phyloP scores from a whole-genome alignment of 176 grass and related monocot species.

The Miscanthus lutarioriparius region DNA sequence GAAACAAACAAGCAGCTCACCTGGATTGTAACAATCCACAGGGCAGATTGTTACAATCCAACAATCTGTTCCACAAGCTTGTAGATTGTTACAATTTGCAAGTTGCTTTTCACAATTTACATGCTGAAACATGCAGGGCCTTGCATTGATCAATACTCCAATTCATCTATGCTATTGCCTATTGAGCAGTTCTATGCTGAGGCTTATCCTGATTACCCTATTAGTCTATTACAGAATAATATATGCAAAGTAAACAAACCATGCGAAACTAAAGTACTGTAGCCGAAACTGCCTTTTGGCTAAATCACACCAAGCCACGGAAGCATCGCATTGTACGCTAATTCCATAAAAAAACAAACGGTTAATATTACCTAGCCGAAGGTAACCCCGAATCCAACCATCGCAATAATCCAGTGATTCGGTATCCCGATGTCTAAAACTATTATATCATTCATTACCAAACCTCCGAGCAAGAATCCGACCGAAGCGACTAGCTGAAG shows the following conservation, averaged over 20 bases:
- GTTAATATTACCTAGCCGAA: neutral
- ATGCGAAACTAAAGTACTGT: neutral
- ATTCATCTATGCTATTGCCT: neutral
- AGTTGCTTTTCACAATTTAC: neutral
- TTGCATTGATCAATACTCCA: neutral
- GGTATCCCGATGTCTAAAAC: neutral
- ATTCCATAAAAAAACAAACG: too few species aligned
- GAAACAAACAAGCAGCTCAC: neutral
- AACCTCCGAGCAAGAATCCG: neutral
- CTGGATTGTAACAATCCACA: neutral
- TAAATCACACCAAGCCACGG: conserved; percentile 10
- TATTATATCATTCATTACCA: neutral
- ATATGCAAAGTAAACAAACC: neutral
- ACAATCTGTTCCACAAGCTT: neutral
- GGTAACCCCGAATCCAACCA: neutral
- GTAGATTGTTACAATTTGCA: neutral
- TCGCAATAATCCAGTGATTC: neutral
- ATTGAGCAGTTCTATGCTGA: neutral
- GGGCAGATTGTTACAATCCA: neutral
- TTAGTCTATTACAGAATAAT: neutral
- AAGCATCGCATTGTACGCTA: too few species aligned
- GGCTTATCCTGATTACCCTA: neutral
- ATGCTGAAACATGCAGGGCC: neutral
- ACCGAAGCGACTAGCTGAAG: neutral
- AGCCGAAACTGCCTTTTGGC: neutral